Percentiles rank a stretch among this genome's conserved stretches.
Conservation (phyloP, 2,329 filamentous ascomycete species). For the Tolypocladium cylindrosporum region DNA sequence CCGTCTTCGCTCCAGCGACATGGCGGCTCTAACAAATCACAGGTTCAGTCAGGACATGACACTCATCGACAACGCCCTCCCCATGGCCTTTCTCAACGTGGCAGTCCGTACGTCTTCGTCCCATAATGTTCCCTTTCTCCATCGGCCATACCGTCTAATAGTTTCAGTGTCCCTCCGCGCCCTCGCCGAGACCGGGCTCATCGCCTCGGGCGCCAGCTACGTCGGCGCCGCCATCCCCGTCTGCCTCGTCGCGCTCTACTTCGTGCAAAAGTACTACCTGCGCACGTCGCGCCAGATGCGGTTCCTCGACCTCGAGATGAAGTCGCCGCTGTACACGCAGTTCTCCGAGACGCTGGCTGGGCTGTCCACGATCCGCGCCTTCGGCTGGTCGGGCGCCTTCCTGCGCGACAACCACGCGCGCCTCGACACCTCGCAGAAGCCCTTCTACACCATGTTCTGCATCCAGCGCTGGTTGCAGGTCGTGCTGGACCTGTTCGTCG, state of each 20-base stretch:
- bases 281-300: conserved; percentile 42
- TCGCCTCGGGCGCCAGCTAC: conserved; percentile 13
- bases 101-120: background rate
- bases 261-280: conserved; percentile 39
- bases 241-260: conserved; percentile 27
- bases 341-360: conserved; percentile 39
- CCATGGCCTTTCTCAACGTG: background rate
- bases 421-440: conserved; percentile 34
- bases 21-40: background rate
- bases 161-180: conserved; percentile 8
- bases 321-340: conserved; percentile 38
- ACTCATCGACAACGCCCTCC: background rate
- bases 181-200: conserved; percentile 11
- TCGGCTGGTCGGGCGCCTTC: conserved; percentile 31
- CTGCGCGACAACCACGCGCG: conserved; percentile 21
- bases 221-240: conserved; percentile 30
- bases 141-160: background rate
- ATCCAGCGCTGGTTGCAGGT: conserved; percentile 40
- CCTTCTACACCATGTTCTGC: conserved; percentile 37
- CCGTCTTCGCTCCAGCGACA: too few species aligned
- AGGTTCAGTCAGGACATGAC: background rate
- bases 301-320: conserved; percentile 39
- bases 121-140: too few species aligned
- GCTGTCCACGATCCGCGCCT: conserved; percentile 37
- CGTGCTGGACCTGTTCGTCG: conserved; percentile 36